phyloP scores from a whole-genome alignment of 2,329 filamentous ascomycete species.

The Arthrobotrys conoides region DNA sequence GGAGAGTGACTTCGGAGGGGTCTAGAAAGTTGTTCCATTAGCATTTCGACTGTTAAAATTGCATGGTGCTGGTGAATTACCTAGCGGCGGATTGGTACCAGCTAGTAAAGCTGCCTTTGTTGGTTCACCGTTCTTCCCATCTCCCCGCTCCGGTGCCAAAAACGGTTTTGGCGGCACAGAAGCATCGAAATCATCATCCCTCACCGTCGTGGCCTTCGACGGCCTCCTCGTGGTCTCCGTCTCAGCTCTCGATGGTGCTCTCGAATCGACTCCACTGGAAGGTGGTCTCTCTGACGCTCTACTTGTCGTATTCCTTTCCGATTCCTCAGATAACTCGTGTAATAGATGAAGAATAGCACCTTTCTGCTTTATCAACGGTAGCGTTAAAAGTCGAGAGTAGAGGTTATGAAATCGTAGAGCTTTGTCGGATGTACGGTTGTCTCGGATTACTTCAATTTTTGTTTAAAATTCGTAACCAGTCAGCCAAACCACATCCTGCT shows the following conservation, averaged over 20 bases:
- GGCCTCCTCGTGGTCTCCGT: constrained; percentile 34
- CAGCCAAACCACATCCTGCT: constrained; percentile 37
- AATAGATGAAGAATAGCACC: constrained; percentile 96
- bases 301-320: constrained; percentile 28
- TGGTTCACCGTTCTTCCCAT: constrained; percentile 38
- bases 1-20: constrained; percentile 76
- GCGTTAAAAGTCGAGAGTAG: constrained; percentile 87
- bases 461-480: constrained; percentile 29
- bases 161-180: constrained; percentile 50
- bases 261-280: constrained; percentile 23
- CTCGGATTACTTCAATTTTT: constrained; percentile 75
- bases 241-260: constrained; percentile 38
- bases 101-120: constrained; percentile 55
- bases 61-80: constrained; percentile 63
- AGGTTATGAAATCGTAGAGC: constrained; percentile 90
- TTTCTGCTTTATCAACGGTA: constrained; percentile 93
- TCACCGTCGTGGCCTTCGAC: constrained; percentile 28
- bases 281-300: constrained; percentile 61
- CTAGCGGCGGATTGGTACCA: constrained; percentile 39
- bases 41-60: constrained; percentile 53
- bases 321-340: constrained; percentile 81
- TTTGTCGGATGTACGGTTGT: constrained; percentile 79
- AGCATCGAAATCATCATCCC: constrained; percentile 39
- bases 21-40: constrained; percentile 70
- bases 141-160: constrained; percentile 46